These are phyloP conservation scores for Hypsizygus ulmarius DNA, from an alignment of 1,284 basidiomycete species.

Conservation along the genomic window DNA sequence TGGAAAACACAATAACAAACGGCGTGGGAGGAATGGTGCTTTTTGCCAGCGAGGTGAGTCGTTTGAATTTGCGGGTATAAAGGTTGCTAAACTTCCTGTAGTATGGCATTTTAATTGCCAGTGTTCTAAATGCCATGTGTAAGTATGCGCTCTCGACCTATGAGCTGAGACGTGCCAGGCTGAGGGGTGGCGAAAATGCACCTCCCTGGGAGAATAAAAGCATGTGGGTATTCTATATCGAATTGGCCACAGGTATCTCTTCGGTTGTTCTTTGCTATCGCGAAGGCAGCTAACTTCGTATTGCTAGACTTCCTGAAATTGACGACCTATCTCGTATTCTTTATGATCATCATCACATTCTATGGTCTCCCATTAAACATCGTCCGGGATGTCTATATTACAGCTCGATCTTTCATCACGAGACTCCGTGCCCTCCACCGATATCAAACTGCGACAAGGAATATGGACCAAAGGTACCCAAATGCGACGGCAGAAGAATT, in stretches of 20 bases:
- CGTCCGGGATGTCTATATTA: slow-evolving; percentile 94
- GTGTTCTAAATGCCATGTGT: slow-evolving; percentile 72
- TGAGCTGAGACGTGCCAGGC: slow-evolving; percentile 76
- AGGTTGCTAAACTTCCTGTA: slow-evolving; percentile 30
- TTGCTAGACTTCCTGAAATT: slow-evolving; percentile 87
- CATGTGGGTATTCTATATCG: slow-evolving; percentile 95
- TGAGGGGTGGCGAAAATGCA: slow-evolving; percentile 80
- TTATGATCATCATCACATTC: slow-evolving; percentile 87
- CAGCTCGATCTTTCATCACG: slow-evolving; percentile 86
- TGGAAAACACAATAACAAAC: slow-evolving; percentile 74
- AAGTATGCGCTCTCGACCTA: slow-evolving; percentile 87
- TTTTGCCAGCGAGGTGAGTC: slow-evolving; percentile 87
- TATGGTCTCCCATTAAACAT: slow-evolving; percentile 98
- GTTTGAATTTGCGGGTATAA: slow-evolving; percentile 6
- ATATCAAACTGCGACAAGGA: slow-evolving; percentile 90
- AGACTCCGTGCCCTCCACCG: slow-evolving; percentile 86
- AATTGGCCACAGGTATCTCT: slow-evolving; percentile 78
- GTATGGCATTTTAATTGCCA: slow-evolving; percentile 91
- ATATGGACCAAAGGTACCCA: slow-evolving; percentile 97
- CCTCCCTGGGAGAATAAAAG: slow-evolving; percentile 97
- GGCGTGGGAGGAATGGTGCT: slow-evolving; percentile 90
- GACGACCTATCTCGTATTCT: slow-evolving; percentile 90
- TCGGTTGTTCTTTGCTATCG: slow-evolving; percentile 3
- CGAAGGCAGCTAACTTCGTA: slow-evolving; percentile 8
- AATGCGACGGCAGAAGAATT: slow-evolving; percentile 90